These are phyloP conservation scores for Hymenoscyphus fraxineus DNA, from an alignment of 2,329 filamentous ascomycete genomes.

Conservation along the genomic window DNA sequence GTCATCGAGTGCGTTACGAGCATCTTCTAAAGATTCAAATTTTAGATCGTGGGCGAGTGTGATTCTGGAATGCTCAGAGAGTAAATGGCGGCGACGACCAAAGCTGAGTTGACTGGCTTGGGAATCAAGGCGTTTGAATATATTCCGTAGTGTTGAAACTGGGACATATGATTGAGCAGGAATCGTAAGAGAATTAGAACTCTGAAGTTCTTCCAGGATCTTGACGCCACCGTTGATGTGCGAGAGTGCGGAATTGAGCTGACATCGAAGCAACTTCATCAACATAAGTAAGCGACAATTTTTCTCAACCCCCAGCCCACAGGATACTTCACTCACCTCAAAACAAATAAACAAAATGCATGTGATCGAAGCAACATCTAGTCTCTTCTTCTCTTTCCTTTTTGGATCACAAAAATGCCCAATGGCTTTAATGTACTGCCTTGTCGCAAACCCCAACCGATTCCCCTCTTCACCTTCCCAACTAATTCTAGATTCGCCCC, in stretches of 20 bases:
- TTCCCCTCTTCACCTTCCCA: not conserved
- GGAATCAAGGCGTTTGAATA: conserved; percentile 18
- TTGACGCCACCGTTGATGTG: conserved; percentile 21
- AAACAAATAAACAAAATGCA: conserved; percentile 25
- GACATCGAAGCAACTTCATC: conserved; percentile 17
- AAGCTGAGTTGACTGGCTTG: conserved; percentile 14
- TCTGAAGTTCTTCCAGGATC: conserved; percentile 19
- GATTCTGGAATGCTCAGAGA: not conserved
- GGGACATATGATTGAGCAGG: conserved; percentile 12
- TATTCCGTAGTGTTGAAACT: conserved; percentile 12
- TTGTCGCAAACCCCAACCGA: conserved; percentile 16
- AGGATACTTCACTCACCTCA: conserved; percentile 15
- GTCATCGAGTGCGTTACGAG: conserved; percentile 9
- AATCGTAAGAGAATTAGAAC: not conserved
- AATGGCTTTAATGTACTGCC: conserved; percentile 21
- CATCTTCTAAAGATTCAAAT: conserved; percentile 9
- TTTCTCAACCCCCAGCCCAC: too few species aligned
- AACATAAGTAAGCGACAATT: not conserved
- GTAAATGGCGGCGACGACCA: not conserved
- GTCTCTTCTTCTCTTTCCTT: conserved; percentile 9
- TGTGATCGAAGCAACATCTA: conserved; percentile 19
- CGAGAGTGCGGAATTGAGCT: conserved; percentile 18
- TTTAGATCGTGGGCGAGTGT: not conserved
- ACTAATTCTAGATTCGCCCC: not conserved
- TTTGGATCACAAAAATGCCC: conserved; percentile 21